Evolutionary conservation across 2,329 filamentous ascomycete species (phyloP).

Genomic region (Plectosphaerella sp.): DNA sequence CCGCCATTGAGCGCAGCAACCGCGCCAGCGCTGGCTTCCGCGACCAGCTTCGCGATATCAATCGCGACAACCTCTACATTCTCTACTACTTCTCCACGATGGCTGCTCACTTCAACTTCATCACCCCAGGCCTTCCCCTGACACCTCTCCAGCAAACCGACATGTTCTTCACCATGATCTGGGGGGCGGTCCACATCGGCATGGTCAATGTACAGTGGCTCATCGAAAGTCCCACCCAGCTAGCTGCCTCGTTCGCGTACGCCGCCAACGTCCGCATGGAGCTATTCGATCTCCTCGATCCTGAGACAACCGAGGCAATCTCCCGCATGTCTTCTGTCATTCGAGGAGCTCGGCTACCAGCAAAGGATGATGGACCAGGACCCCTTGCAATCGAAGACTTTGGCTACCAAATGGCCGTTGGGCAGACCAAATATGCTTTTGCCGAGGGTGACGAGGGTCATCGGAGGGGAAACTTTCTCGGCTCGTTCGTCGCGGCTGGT

Average conservation of each 20-base stretch:
- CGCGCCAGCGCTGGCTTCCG: constrained; percentile 7
- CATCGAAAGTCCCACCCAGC: background rate
- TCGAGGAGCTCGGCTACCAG: background rate
- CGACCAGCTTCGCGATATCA: constrained; percentile 16
- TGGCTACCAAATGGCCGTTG: constrained; percentile 3
- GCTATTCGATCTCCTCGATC: constrained; percentile 4
- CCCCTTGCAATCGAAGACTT: constrained; percentile 1
- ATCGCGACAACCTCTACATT: constrained; percentile 18
- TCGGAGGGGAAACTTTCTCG: constrained; percentile 20
- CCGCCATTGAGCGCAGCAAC: constrained; percentile 5
- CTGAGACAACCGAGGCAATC: constrained; percentile 3
- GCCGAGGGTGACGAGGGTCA: constrained; percentile 25
- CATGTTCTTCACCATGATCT: constrained; percentile 4
- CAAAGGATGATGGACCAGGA: background rate
- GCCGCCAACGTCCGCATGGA: background rate
- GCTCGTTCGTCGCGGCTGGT: constrained; percentile 23
- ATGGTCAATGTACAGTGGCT: background rate
- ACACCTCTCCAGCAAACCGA: constrained; percentile 2
- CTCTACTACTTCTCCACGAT: constrained; percentile 8
- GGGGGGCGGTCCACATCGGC: constrained; percentile 1
- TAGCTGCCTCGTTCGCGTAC: background rate
- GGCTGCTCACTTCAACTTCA: constrained; percentile 2
- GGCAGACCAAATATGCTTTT: constrained; percentile 19
- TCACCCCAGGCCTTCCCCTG: background rate
- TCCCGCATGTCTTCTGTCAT: background rate